Evolutionary conservation across 139 green algal genomes (phyloP), one percentile per base, ranked within the genome.

Genomic region (Eudorina sp.): DNA sequence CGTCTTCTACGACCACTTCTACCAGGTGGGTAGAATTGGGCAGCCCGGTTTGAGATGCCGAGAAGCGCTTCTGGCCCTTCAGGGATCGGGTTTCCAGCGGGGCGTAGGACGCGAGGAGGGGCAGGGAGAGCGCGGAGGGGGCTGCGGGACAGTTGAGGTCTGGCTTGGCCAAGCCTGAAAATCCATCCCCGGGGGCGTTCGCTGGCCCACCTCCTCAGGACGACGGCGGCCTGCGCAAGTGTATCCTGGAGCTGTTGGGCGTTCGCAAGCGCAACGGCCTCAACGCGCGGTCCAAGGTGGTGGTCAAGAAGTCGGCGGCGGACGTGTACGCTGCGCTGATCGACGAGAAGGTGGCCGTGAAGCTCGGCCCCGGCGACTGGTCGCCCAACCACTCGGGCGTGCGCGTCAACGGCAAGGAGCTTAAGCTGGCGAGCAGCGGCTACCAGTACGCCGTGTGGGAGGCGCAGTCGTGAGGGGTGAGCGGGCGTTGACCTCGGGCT

Each of bases 1-100:
- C 86, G 90, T 99, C 25, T 98, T 99, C 89, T 98, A 95, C 45
- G 96, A 99, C 93, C 96, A 99, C 93, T 66, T 95, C 18, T 81
- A 81, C 41, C 73, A 81, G 73, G 73, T 81, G 25, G 29, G n/a
- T 9, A 7, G 31, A 9, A 16, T 13, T 16, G 51, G 51, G 51
- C 51, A 25, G 51, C 51, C 13, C 51, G 51, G 51, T 25, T 13
- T 13, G 13, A 16, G 51, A 58, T 13, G 51, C 13, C 51, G 51
- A 58, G 16, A 58, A n/a, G n/a, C n/a, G n/a, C n/a, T n/a, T n/a
- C n/a, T n/a, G n/a, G n/a, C n/a, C n/a, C n/a, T n/a, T n/a, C n/a
- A n/a, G n/a, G n/a, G n/a, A n/a, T n/a, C n/a, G n/a, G n/a, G n/a
- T n/a, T n/a, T n/a, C n/a, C n/a, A n/a, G n/a, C n/a, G n/a, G n/a